These are phyloP conservation scores for Astraeus odoratus DNA, from an alignment of 768 basidiomycete genomes.

Conservation along the genomic window DNA sequence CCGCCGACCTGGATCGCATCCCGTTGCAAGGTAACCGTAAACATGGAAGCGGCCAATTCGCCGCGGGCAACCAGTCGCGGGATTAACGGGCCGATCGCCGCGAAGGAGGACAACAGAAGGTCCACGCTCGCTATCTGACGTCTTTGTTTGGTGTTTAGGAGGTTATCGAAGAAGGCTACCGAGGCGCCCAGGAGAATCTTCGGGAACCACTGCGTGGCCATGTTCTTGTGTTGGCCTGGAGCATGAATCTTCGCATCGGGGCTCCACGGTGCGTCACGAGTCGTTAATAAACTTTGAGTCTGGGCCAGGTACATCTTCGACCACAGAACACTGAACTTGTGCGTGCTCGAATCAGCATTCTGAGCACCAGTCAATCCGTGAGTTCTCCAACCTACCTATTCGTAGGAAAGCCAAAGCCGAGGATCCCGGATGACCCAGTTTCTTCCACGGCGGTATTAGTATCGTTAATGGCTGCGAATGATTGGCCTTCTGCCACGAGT, in stretches of 20 bases:
- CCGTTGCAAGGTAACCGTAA: conserved; percentile 60
- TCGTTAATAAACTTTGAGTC: neutral
- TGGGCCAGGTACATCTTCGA: conserved; percentile 27
- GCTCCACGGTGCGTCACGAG: conserved; percentile 1
- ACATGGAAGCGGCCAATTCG: conserved; percentile 38
- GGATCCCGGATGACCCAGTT: conserved; percentile 56
- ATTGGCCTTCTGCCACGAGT: conserved; percentile 43
- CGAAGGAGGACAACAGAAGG: conserved; percentile 36
- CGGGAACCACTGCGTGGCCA: conserved; percentile 16
- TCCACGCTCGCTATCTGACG: conserved; percentile 11
- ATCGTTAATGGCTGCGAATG: conserved; percentile 57
- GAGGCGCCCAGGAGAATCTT: conserved; percentile 3
- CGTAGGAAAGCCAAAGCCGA: conserved; percentile 69
- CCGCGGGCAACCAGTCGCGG: conserved; percentile 37
- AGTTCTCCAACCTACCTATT: conserved; percentile 44
- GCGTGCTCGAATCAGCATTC: too few species aligned
- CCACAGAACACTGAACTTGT: conserved; percentile 39
- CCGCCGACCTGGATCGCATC: conserved; percentile 63
- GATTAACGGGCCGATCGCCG: conserved; percentile 38
- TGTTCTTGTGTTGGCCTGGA: conserved; percentile 7
- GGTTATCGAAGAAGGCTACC: neutral
- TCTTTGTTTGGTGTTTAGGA: conserved; percentile 3
- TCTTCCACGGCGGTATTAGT: conserved; percentile 60
- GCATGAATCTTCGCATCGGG: conserved; percentile 1
- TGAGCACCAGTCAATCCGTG: neutral